Evolutionary conservation across 345 rosid species (phyloP).

Genomic region (Salix suchowensis): DNA sequence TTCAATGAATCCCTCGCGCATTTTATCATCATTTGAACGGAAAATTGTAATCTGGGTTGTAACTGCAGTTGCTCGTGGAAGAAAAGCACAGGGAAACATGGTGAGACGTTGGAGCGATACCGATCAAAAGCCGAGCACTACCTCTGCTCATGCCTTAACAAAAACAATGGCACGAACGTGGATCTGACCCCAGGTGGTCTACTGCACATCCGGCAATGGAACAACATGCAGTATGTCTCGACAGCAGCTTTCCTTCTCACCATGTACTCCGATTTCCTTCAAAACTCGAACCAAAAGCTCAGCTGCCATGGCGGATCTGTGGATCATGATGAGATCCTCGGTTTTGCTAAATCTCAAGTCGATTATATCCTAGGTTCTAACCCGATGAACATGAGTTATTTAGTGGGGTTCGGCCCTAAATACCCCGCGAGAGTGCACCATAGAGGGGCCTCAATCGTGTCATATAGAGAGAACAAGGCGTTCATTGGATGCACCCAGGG

Average conservation of each 20-base stretch:
- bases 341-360: constrained; percentile 71
- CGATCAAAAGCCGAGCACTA: constrained; percentile 75
- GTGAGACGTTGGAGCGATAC: constrained; percentile 44
- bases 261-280: constrained; percentile 62
- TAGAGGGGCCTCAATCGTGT: constrained; percentile 81
- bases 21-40: neutral
- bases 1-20: no score
- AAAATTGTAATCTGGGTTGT: neutral
- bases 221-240: constrained; percentile 96
- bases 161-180: constrained; percentile 53
- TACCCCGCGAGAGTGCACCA: constrained; percentile 84
- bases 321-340: constrained; percentile 45
- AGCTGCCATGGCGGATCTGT: constrained; percentile 45
- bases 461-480: constrained; percentile 68
- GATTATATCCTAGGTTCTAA: constrained; percentile 84
- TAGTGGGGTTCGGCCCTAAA: constrained; percentile 78
- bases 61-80: constrained; percentile 50
- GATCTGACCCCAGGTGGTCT: constrained; percentile 75
- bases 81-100: constrained; percentile 49
- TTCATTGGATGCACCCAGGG: constrained; percentile 99
- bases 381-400: constrained; percentile 82
- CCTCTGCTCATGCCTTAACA: constrained; percentile 79
- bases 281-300: constrained; percentile 34
- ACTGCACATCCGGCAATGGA: constrained; percentile 84
- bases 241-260: constrained; percentile 78